Conservation (phyloP, 495 filamentous ascomycete species). For the Penicillium turbatum region DNA sequence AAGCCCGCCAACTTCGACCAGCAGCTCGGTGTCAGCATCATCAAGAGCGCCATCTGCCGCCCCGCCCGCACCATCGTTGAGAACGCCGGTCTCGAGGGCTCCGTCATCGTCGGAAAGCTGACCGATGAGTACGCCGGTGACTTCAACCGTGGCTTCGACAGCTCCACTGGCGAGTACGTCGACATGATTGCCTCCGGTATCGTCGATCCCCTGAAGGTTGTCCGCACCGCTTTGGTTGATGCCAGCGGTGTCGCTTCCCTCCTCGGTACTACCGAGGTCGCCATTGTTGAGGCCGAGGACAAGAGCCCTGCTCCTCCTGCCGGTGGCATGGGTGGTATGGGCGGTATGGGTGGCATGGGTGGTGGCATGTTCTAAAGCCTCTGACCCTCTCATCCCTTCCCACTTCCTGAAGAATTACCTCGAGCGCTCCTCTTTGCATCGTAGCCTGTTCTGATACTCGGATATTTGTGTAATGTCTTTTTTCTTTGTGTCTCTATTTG, state of each 20-base stretch:
- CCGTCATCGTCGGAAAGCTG: conserved; percentile 95
- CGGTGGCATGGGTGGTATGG: conserved; percentile 64
- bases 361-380: conserved; percentile 47
- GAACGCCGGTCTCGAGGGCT: conserved; percentile 95
- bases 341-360: conserved; percentile 64
- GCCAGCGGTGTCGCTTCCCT: conserved; percentile 95
- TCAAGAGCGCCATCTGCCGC: conserved; percentile 94
- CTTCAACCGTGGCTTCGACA: conserved; percentile 98
- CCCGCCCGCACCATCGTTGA: conserved; percentile 94
- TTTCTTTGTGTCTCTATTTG: conserved; percentile 23
- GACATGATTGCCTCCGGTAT: conserved; percentile 98
- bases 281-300: conserved; percentile 95
- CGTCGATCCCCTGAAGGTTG: conserved; percentile 98
- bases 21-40: conserved; percentile 94
- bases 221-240: conserved; percentile 90
- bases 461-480: conserved; percentile 32
- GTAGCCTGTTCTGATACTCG: conserved; percentile 31
- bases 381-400: conserved; percentile 4
- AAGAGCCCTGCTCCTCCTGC: conserved; percentile 64
- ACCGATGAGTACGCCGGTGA: conserved; percentile 87
- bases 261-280: conserved; percentile 96
- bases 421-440: conserved; percentile 44
- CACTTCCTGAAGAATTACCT: conserved; percentile 24
- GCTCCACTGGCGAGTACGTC: conserved; percentile 92
- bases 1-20: conserved; percentile 97